phyloP scores from a whole-genome alignment of 2,329 filamentous ascomycete species.

The Trichoderma atroviride region DNA sequence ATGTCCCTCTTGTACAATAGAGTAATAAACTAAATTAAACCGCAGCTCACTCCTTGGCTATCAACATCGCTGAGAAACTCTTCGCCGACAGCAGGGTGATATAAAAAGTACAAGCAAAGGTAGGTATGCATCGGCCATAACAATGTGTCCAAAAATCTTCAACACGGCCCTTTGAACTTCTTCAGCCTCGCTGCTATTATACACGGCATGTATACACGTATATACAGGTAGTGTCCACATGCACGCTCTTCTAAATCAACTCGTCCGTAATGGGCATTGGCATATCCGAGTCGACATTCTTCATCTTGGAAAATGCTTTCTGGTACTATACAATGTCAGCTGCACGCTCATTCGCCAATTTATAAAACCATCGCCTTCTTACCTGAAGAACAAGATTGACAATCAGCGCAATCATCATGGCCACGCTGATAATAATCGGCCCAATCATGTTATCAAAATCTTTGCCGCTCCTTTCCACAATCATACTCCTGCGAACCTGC shows the following conservation, averaged over 20 bases:
- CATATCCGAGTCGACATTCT: conserved; percentile 28
- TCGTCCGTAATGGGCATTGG: conserved; percentile 35
- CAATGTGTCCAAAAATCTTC: conserved; percentile 1
- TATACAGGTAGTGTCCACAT: neutral
- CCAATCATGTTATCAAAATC: conserved; percentile 91
- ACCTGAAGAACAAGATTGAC: conserved; percentile 91
- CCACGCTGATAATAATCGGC: conserved; percentile 79
- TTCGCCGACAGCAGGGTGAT: neutral
- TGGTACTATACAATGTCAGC: conserved; percentile 36
- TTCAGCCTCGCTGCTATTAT: conserved; percentile 7
- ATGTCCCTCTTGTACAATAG: neutral
- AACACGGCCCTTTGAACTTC: neutral
- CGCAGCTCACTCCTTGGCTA: neutral
- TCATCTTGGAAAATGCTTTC: conserved; percentile 38
- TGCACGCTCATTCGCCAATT: neutral
- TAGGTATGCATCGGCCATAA: neutral
- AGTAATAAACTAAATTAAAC: neutral
- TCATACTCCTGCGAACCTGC: conserved; percentile 74
- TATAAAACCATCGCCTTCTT: conserved; percentile 42
- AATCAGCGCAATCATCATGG: conserved; percentile 75
- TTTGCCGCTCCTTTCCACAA: conserved; percentile 80
- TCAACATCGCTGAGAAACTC: neutral
- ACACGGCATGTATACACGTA: neutral
- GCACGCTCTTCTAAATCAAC: conserved; percentile 32
- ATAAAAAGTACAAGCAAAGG: neutral